Evolutionary conservation across 169 alveolate genomes (phyloP).

Genomic region (Neospora caninum): DNA sequence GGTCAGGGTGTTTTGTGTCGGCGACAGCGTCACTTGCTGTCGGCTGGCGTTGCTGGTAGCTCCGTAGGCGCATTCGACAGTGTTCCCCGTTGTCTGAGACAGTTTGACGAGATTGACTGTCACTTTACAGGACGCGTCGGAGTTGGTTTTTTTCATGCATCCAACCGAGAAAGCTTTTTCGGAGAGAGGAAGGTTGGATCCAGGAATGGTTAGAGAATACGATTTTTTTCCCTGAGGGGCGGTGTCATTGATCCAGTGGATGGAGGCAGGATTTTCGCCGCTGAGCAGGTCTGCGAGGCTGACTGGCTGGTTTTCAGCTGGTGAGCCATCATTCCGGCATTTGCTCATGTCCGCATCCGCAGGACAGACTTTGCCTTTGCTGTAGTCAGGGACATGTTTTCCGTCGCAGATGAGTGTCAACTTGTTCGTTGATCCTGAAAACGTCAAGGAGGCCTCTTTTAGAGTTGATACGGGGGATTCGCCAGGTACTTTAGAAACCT

Average conservation of each 20-base stretch:
- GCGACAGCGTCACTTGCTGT: constrained; percentile 1
- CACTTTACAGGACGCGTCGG: too few relatives aligned
- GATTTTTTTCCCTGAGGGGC: neutral
- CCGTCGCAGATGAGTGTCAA: too few relatives aligned
- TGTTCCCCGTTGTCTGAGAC: neutral
- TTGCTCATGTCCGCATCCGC: neutral
- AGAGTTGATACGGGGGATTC: too few relatives aligned
- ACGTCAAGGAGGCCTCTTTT: too few relatives aligned
- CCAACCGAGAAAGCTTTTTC: neutral
- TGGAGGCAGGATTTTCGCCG: neutral
- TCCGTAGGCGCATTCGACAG: neutral
- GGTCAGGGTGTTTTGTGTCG: neutral
- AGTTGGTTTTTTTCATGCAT: neutral
- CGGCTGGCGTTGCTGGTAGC: neutral
- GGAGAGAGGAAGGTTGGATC: neutral
- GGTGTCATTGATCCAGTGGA: neutral
- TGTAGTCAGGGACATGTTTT: too few relatives aligned
- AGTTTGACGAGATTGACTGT: too few relatives aligned
- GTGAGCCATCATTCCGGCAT: neutral
- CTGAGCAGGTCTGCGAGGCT: neutral
- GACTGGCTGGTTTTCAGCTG: neutral
- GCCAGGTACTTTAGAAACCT: too few relatives aligned
- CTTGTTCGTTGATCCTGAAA: too few relatives aligned
- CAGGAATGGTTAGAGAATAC: neutral
- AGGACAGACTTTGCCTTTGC: neutral